phyloP scores from a whole-genome alignment of 352 stramenopile genomes.

The Lagenidium sp. region DNA sequence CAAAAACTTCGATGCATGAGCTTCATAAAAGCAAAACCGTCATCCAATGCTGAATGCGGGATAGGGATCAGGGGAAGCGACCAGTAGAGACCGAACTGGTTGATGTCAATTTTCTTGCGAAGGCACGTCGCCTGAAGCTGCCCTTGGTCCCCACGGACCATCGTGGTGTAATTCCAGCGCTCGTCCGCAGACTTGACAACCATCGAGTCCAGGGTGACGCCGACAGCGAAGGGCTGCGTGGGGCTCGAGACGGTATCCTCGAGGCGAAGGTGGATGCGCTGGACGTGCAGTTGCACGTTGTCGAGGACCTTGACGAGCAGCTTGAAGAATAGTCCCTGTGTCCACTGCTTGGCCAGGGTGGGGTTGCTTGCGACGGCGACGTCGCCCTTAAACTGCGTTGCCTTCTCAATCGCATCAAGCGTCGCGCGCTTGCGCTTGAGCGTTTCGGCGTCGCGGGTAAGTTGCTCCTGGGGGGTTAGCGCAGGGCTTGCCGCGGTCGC shows the following conservation, averaged over 20 bases:
- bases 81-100: conserved; percentile 78
- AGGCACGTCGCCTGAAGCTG: conserved; percentile 34
- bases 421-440: conserved; percentile 69
- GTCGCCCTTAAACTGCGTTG: conserved; percentile 51
- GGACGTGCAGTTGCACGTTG: conserved; percentile 77
- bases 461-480: conserved; percentile 11
- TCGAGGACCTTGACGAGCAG: conserved; percentile 73
- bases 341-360: conserved; percentile 26
- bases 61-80: conserved; percentile 42
- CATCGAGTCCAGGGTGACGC: conserved; percentile 67
- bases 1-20: conserved; percentile 66
- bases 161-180: conserved; percentile 79
- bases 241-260: conserved; percentile 56
- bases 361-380: background rate
- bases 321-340: conserved; percentile 72
- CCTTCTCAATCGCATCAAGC: conserved; percentile 69
- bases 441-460: conserved; percentile 20
- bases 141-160: conserved; percentile 24
- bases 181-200: conserved; percentile 78
- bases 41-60: conserved; percentile 28
- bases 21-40: conserved; percentile 46
- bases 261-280: conserved; percentile 64
- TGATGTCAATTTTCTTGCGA: conserved; percentile 77
- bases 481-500: conserved; percentile 8
- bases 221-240: conserved; percentile 38